A percentile compares a stretch with the other conserved stretches of the same genome.
phyloP scores from a whole-genome alignment of 1,284 basidiomycete genomes.

The Farysia itapuensis region DNA sequence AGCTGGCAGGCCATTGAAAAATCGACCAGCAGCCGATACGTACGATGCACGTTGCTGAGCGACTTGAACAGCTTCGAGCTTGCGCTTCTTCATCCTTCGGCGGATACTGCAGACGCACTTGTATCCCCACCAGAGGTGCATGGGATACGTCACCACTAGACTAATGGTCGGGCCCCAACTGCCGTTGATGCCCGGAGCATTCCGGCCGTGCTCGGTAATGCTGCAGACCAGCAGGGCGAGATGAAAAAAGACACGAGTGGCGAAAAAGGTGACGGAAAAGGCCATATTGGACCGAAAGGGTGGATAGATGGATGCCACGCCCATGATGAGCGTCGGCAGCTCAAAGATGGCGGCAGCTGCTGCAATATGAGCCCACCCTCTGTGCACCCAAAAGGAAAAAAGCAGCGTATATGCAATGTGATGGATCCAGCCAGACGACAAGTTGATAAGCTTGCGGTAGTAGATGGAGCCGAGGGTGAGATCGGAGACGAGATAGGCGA shows the following conservation, averaged over 20 bases:
- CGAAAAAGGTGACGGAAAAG: conserved; percentile 54
- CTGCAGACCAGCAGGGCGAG: conserved; percentile 40
- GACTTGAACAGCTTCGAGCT: conserved; percentile 37
- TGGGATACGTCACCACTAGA: conserved; percentile 47
- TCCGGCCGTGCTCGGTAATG: conserved; percentile 38
- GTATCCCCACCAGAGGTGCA: conserved; percentile 59
- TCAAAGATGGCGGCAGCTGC: conserved; percentile 52
- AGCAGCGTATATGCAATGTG: conserved; percentile 53
- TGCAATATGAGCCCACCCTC: conserved; percentile 49
- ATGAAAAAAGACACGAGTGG: conserved; percentile 55
- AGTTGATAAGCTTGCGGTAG: conserved; percentile 55
- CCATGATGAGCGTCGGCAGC: conserved; percentile 57
- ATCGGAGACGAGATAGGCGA: conserved; percentile 55
- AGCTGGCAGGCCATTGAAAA: conserved; percentile 46
- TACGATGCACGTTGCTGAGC: conserved; percentile 34
- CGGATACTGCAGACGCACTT: conserved; percentile 54
- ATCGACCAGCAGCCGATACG: conserved; percentile 34
- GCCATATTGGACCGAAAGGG: conserved; percentile 55
- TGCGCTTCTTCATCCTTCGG: conserved; percentile 52
- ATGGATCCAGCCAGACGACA: conserved; percentile 57
- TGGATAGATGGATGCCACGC: conserved; percentile 49
- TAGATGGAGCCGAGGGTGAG: conserved; percentile 51
- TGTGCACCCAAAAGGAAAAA: conserved; percentile 46
- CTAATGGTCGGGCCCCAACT: conserved; percentile 44
- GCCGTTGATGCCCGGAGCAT: conserved; percentile 35